phyloP scores from a whole-genome alignment of 805 yeast species.

The Candida pseudofarinosa region DNA sequence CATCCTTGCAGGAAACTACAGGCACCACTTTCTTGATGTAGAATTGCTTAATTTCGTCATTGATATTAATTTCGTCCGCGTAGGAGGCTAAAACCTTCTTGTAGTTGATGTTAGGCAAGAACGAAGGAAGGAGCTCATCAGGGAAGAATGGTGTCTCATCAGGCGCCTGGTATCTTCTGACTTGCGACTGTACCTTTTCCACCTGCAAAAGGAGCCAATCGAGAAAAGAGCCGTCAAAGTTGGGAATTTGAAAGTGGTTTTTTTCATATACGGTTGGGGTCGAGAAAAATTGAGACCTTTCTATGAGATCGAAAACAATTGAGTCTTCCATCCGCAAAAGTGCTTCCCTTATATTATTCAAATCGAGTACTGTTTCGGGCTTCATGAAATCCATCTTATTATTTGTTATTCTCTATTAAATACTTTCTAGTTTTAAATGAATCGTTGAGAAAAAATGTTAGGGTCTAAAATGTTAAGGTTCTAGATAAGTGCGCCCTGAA shows the following conservation, averaged over 20 bases:
- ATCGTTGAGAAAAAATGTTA: background rate
- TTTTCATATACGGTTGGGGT: conserved; percentile 70
- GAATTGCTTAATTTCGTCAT: conserved; percentile 58
- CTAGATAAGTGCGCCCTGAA: background rate
- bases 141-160: conserved; percentile 93
- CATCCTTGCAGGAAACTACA: conserved; percentile 54
- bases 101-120: conserved; percentile 74
- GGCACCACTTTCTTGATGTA: conserved; percentile 80
- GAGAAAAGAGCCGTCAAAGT: conserved; percentile 74
- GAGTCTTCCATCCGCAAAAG: conserved; percentile 95
- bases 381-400: conserved; percentile 72
- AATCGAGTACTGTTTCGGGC: conserved; percentile 76
- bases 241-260: conserved; percentile 55
- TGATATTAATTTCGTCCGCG: conserved; percentile 71
- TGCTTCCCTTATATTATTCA: conserved; percentile 78
- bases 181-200: conserved; percentile 63
- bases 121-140: conserved; percentile 55
- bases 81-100: conserved; percentile 76
- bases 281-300: conserved; percentile 81
- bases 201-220: conserved; percentile 80
- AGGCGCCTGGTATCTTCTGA: conserved; percentile 89
- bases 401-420: conserved; percentile 1
- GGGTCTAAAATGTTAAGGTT: background rate
- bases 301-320: conserved; percentile 86
- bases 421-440: background rate